Percentiles rank a stretch among this genome's conserved stretches.
Conservation (phyloP, 257 asterid genomes). For the Paulownia fortunei region DNA sequence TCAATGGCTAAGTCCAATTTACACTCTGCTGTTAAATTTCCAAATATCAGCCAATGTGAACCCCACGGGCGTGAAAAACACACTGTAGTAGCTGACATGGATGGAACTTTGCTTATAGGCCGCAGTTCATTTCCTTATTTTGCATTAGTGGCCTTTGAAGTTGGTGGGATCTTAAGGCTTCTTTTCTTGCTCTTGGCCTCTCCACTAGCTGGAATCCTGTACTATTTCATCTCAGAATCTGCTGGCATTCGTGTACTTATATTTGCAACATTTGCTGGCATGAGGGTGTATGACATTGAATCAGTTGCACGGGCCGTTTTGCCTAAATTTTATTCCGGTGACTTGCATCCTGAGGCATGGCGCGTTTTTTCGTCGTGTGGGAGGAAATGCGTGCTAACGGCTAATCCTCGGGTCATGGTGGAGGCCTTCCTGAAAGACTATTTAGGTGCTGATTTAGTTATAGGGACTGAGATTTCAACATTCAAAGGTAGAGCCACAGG, state of each 20-base stretch:
- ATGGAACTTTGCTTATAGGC: constrained; percentile 67
- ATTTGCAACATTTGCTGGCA: constrained; percentile 64
- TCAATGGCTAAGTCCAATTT: constrained; percentile 36
- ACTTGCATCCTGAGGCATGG: constrained; percentile 77
- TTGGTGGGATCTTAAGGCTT: constrained; percentile 70
- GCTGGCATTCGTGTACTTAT: constrained; percentile 66
- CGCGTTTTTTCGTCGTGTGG: constrained; percentile 74
- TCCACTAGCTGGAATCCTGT: constrained; percentile 62
- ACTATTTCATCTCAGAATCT: constrained; percentile 63
- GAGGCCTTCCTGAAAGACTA: constrained; percentile 65
- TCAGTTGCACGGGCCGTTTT: constrained; percentile 74
- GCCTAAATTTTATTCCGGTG: constrained; percentile 66
- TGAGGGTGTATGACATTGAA: constrained; percentile 56
- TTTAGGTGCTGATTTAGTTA: constrained; percentile 65
- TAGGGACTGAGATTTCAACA: constrained; percentile 69
- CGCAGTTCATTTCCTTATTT: constrained; percentile 74
- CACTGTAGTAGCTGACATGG: constrained; percentile 62
- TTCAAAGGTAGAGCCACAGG: constrained; percentile 69
- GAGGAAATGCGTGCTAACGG: constrained; percentile 62
- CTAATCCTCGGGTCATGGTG: constrained; percentile 79
- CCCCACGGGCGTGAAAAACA: constrained; percentile 52
- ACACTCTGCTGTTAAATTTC: constrained; percentile 29
- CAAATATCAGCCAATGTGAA: constrained; percentile 44
- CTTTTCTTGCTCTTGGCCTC: constrained; percentile 57
- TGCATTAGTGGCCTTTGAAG: constrained; percentile 79